Conservation (phyloP, 805 yeast species). For the Groenewaldozyma salmanticensis region DNA sequence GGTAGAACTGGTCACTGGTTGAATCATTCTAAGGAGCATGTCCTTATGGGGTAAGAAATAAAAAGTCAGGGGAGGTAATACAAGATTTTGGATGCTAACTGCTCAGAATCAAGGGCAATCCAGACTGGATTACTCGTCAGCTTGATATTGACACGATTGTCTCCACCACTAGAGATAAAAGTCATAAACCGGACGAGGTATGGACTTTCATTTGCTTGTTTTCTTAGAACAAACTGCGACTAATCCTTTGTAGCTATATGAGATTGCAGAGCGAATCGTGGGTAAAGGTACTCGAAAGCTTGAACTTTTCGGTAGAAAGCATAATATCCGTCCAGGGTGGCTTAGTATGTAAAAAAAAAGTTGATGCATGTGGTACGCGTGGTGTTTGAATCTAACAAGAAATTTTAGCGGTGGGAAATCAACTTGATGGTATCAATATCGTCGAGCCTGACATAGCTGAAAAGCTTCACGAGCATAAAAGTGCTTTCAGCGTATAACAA, state of each 20-base stretch:
- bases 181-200: slow-evolving; percentile 83
- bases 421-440: slow-evolving; percentile 50
- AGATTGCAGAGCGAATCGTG: slow-evolving; percentile 72
- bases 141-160: slow-evolving; percentile 72
- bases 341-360: slow-evolving; percentile 38
- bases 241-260: slow-evolving; percentile 40
- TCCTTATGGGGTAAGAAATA: slow-evolving; percentile 51
- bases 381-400: slow-evolving; percentile 17
- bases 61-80: background rate
- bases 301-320: slow-evolving; percentile 83
- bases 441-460: slow-evolving; percentile 32
- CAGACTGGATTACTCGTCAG: slow-evolving; percentile 56
- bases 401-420: slow-evolving; percentile 55
- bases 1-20: slow-evolving; percentile 98
- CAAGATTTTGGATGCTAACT: background rate
- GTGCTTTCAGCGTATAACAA: too few relatives aligned
- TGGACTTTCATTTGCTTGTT: slow-evolving; percentile 10
- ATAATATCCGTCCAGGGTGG: slow-evolving; percentile 87
- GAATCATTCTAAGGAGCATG: slow-evolving; percentile 88
- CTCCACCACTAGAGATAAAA: slow-evolving; percentile 77
- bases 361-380: background rate
- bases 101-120: slow-evolving; percentile 53
- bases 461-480: background rate
- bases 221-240: background rate
- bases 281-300: slow-evolving; percentile 70